Base-by-base conservation (phyloP, 352 stramenopile species). In the Phytophthora crassamura region DNA sequence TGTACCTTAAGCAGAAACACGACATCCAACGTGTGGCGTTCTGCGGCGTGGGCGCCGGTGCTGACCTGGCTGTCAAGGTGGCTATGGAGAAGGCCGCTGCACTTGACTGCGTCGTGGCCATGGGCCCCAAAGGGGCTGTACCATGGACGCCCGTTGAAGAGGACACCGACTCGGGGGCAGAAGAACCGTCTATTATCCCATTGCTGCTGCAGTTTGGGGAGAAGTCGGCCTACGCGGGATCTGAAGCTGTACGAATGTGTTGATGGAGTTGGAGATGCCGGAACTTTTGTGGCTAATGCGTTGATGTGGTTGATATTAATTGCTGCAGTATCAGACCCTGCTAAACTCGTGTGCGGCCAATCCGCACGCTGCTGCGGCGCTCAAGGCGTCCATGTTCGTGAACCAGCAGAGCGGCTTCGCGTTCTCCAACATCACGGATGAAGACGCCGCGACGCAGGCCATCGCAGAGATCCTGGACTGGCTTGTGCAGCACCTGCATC, bases 391-490 rank as follows among this genome's bases (percentile, higher is more conserved):
- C 34, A 67, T 93, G 30, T 90, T 94, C 39, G 57, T 81, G n/a
- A 86, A 89, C 64, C 88, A 95, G 65, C 69, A 66, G 51, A 84
- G 80, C 52, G 82, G 86, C 16, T 96, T 96, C 63, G 87, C 86
- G 52, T 95, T 95, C 75, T 92, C 82, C 65, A 82, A 86, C 82
- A 95, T 96, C 82, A 94, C 85, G 43, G 84, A 96, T 76, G 88
- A 96, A 85, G 88, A 96, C 65, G 86, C 88, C 25, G 88, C 85
- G 18, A 96, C 88, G 39, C 85, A 93, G 54, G 86, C 86, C 42
- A 93, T 95, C 53, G 84, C 84, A 15, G 85, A 95, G 63, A 75
- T 95, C 46, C 73, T 96, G 39, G 88, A 95, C 67, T 96, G 88
- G 88, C 77, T 96, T 42, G 74, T 93, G 46, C 56, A 83, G 52